phyloP scores from a whole-genome alignment of 768 basidiomycete genomes.

The Phaffia australis region DNA sequence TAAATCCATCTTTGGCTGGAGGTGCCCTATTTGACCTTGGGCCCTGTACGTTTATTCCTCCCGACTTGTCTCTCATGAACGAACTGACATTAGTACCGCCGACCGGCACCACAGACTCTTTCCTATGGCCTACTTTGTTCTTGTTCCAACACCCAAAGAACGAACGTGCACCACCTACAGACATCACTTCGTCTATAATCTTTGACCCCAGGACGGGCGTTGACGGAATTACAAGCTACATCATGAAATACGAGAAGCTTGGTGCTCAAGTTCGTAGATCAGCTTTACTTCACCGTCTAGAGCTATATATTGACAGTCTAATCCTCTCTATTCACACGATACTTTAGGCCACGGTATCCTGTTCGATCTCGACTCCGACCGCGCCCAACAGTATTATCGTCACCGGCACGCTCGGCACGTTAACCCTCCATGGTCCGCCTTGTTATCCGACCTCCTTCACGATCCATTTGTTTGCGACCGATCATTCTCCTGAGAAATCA shows the following conservation, averaged over 20 bases:
- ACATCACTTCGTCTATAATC: conserved; percentile 22
- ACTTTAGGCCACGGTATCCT: conserved; percentile 1
- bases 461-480: conserved; percentile 5
- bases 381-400: conserved; percentile 8
- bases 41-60: conserved; percentile 27
- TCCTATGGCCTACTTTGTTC: conserved; percentile 28
- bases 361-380: conserved; percentile 16
- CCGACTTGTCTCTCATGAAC: not conserved
- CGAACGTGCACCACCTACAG: conserved; percentile 26
- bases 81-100: not conserved
- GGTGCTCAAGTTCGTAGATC: conserved; percentile 6
- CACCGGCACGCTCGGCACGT: conserved; percentile 16
- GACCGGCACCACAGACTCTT: not conserved
- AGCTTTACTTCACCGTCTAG: not conserved
- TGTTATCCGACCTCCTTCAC: conserved; percentile 21
- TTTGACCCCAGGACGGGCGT: conserved; percentile 15
- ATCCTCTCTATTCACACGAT: not conserved
- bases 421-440: conserved; percentile 16
- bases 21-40: conserved; percentile 38
- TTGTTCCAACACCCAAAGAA: conserved; percentile 35
- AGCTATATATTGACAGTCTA: not conserved
- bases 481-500: not conserved
- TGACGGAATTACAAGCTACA: conserved; percentile 2
- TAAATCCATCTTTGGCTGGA: conserved; percentile 35
- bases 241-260: conserved; percentile 1